Evolutionary conservation across 2,329 filamentous ascomycete species (phyloP).

Genomic region (Cladophialophora bantiana): DNA sequence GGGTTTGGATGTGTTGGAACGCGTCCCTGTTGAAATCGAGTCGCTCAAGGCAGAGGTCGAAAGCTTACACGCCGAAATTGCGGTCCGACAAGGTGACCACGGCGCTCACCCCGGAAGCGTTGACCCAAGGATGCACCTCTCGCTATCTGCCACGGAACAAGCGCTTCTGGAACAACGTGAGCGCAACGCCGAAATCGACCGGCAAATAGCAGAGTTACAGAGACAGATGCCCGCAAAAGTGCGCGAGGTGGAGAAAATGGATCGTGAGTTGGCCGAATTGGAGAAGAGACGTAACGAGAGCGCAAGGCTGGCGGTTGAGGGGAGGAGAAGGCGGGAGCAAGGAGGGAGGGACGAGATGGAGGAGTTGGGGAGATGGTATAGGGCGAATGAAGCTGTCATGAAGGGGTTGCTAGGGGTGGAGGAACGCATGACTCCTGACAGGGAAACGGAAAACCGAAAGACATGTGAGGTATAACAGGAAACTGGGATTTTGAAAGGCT

Average conservation of each 20-base stretch:
- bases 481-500: neutral
- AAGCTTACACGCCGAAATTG: conserved; percentile 52
- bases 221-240: conserved; percentile 53
- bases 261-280: conserved; percentile 52
- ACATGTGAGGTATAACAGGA: no score
- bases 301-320: conserved; percentile 56
- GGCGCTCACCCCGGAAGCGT: conserved; percentile 3
- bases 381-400: conserved; percentile 50
- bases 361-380: conserved; percentile 56
- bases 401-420: conserved; percentile 48
- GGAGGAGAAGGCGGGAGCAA: conserved; percentile 51
- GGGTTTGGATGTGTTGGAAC: conserved; percentile 56
- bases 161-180: conserved; percentile 51
- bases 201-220: conserved; percentile 52
- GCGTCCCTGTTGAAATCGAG: conserved; percentile 52
- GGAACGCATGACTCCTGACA: neutral
- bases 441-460: neutral
- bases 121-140: conserved; percentile 35
- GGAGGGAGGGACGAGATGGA: conserved; percentile 56
- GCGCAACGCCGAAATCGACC: conserved; percentile 51
- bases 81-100: conserved; percentile 42
- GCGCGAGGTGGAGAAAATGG: conserved; percentile 53
- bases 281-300: conserved; percentile 55
- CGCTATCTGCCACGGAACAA: conserved; percentile 47
- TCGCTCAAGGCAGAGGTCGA: conserved; percentile 51